Evolutionary conservation across 169 alveolate genomes (phyloP).

Genomic region (Eimeria maxima): DNA sequence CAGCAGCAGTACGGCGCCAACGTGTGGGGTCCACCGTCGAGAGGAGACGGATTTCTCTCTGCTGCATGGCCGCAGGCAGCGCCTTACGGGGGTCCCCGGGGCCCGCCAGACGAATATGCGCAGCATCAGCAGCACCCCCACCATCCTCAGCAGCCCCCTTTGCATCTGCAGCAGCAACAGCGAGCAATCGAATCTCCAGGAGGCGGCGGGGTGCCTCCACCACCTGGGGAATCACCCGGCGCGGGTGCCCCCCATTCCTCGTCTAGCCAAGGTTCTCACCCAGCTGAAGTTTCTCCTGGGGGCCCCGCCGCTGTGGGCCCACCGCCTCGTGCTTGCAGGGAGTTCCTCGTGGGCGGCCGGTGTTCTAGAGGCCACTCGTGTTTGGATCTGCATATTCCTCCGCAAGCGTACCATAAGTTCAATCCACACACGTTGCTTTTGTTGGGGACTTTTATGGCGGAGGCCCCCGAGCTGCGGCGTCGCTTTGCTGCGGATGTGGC

Average conservation of each 20-base stretch:
- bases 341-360: slow-evolving; percentile 61
- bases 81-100: slow-evolving; percentile 52
- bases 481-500: slow-evolving; percentile 56
- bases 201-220: slow-evolving; percentile 27
- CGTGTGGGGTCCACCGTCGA: slow-evolving; percentile 3
- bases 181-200: slow-evolving; percentile 41
- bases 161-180: slow-evolving; percentile 43
- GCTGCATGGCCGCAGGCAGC: slow-evolving; percentile 17
- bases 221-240: background rate
- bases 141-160: slow-evolving; percentile 36
- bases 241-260: slow-evolving; percentile 14
- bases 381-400: slow-evolving; percentile 61
- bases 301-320: slow-evolving; percentile 36
- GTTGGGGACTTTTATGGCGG: slow-evolving; percentile 53
- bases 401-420: slow-evolving; percentile 47
- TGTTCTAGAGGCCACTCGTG: slow-evolving; percentile 72
- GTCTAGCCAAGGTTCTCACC: background rate
- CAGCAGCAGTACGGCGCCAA: slow-evolving; percentile 57
- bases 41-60: slow-evolving; percentile 4
- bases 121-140: slow-evolving; percentile 48
- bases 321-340: slow-evolving; percentile 81
- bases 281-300: slow-evolving; percentile 14
- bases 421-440: slow-evolving; percentile 65
- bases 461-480: slow-evolving; percentile 78
- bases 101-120: slow-evolving; percentile 45